phyloP scores from a whole-genome alignment of 1,139 yeast species.

The Groenewaldozyma auringiensis region DNA sequence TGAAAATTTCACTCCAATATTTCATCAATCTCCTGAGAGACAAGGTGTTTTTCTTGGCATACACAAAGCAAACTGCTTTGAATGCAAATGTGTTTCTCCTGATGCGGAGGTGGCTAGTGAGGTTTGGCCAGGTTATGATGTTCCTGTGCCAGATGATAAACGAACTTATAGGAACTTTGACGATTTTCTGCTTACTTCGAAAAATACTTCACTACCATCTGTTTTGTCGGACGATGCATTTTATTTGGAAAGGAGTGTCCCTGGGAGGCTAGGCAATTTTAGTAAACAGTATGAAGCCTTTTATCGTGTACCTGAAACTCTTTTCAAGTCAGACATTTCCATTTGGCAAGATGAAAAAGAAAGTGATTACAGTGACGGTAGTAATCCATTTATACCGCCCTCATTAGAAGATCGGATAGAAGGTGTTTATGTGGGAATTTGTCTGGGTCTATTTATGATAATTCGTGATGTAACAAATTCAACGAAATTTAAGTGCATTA shows the following conservation, averaged over 20 bases:
- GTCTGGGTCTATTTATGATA: neutral
- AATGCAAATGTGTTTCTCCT: neutral
- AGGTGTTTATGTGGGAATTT: constrained; percentile 1
- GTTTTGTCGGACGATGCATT: neutral
- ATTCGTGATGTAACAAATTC: neutral
- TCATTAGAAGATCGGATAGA: neutral
- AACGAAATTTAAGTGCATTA: neutral
- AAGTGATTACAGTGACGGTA: neutral
- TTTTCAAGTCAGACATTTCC: neutral
- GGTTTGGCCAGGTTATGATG: neutral
- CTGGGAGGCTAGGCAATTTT: neutral
- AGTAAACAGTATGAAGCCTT: neutral
- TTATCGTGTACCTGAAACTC: neutral
- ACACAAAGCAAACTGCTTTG: neutral
- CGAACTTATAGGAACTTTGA: neutral
- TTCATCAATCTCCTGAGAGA: neutral
- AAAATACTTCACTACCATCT: neutral
- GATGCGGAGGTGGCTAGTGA: neutral
- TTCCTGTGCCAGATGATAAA: neutral
- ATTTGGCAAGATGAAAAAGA: neutral
- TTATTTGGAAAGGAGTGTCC: neutral
- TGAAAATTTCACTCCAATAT: neutral
- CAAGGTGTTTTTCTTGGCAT: neutral
- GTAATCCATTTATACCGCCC: neutral
- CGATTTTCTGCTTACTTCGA: neutral